Percentiles rank a stretch among this genome's conserved stretches.
Conservation (phyloP, 495 filamentous ascomycete species). For the Hypoxylon lenormandii region DNA sequence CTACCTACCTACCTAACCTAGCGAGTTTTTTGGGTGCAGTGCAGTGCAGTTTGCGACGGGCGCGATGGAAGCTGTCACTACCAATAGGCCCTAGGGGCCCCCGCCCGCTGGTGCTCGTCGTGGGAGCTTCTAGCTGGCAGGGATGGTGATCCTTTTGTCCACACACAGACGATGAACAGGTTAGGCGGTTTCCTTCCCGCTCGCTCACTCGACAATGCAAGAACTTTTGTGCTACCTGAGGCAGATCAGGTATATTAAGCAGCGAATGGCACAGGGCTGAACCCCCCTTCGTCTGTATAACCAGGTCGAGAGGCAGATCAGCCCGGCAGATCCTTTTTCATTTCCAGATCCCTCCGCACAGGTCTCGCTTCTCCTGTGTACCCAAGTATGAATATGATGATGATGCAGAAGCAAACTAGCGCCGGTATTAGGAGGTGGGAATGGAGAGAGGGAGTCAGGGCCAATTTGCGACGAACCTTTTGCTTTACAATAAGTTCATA, state of each 20-base stretch:
- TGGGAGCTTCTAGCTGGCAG: conserved; percentile 24
- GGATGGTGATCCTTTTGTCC: conserved; percentile 44
- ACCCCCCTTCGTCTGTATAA: neutral
- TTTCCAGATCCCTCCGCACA: neutral
- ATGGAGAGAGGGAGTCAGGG: neutral
- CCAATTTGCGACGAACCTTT: conserved; percentile 12
- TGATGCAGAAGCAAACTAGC: neutral
- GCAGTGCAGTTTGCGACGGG: neutral
- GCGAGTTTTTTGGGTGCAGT: conserved; percentile 2
- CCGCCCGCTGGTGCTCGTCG: conserved; percentile 32
- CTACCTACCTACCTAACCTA: no score
- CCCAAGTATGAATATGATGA: no score
- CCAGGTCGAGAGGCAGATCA: conserved; percentile 13
- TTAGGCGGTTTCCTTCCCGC: neutral
- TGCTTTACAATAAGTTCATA: conserved; percentile 9
- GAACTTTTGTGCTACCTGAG: conserved; percentile 29
- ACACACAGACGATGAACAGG: conserved; percentile 11
- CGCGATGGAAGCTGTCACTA: conserved; percentile 5
- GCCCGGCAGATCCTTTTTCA: conserved; percentile 22
- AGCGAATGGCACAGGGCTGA: conserved; percentile 22
- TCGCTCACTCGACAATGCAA: conserved; percentile 33
- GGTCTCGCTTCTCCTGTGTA: no score
- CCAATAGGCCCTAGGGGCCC: conserved; percentile 4
- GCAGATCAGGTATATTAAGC: no score
- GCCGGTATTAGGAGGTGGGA: neutral